Base-by-base conservation (phyloP, 139 green algal species). In the Coelastrella sp. region DNA sequence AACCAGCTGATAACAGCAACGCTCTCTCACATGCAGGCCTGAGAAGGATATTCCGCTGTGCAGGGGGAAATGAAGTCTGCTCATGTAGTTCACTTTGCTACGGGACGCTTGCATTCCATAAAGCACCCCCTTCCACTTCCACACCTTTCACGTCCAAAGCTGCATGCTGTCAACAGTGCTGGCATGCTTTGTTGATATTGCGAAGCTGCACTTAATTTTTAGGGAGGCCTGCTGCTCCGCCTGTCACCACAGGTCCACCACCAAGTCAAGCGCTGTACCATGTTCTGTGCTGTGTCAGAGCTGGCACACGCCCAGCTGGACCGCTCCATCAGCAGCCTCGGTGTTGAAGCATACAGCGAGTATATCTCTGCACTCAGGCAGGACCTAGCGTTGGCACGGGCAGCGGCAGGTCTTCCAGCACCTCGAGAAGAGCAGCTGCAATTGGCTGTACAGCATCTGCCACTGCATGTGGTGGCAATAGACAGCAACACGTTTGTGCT, bases 401-500 rank as follows among this genome's bases (percentile, higher is more conserved):
- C 87, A 43, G 60, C 60, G 40, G 37, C 75, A 87, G 67, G 86
- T 19, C 62, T 90, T 19, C 67, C 87, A 57, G 62, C 85, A 51
- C 83, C 68, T 23, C 17, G 41, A 19, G 82, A 87, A 50, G 71
- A 82, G 7, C 5, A 27, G 35, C 57, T 76, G 50, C 57, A 75
- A 40, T 53, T 88, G 27, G 11, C 50, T 25, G 83, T 92, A 9
- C 60, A 67, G 64, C 66, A 90, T 60, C 63, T 91, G 32, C 90
- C 90, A 30, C 64, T 94, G 79, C 85, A 86, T 45, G 73, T 91
- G 35, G 90, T 68, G 35, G 74, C 86, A 13, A 38, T 95, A 35
- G 90, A 91, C 66, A 57, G 41, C 9, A 30, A 51, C 11, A 72
- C 85, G 0, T 94, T 95, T 75, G 93, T 96, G n/a, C 85, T 96